Base-by-base conservation (phyloP, 208 protist species). In the Endotrypanum monterogeii region DNA sequence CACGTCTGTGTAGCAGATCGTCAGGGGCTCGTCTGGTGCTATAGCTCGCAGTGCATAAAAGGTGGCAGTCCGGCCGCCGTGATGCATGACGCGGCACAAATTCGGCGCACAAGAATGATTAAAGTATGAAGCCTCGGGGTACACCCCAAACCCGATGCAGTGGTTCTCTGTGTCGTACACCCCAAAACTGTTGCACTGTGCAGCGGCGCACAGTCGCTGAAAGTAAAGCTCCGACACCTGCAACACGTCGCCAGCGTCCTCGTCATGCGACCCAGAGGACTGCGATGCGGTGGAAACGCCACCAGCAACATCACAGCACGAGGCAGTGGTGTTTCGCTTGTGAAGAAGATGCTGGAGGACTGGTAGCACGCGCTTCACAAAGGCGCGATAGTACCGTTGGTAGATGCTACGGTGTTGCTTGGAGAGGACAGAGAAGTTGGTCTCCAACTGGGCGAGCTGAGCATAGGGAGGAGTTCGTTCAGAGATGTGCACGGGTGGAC, bases 81-180 rank as follows among this genome's bases (percentile, higher is more conserved):
- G 61, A 51, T 75, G 75, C 83, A 88, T 94, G 25, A 91, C 85
- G 55, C 89, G 89, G 66, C 89, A 94, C 60, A 91, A 30, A 60
- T 94, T 94, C 6, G 85, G 89, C 37, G 73, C 65, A 66, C 89
- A 94, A 66, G 86, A 91, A 78, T 94, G 89, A 71, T 94, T 94
- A 65, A 94, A 94, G 80, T 89, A 94, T 20, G 84, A 90, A 2
- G 89, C 89, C 58, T 84, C 84, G 11, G 89, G 89, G 65, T 87
- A 90, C 11, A 90, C 46, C 20, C 80, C 82, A 35, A 91, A 85
- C n/a, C 77, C 86, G 11, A 91, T 70, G 73, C 85, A 90, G 37
- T 67, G 67, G 51, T 77, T 86, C 11, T 84, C 60, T 0, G 74
- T 35, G 69, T 84, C 71, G 70, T 87, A 94, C 3, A 91, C 71